Conservation (phyloP, 148 eudicot genomes). For the Talinum fruticosum region DNA sequence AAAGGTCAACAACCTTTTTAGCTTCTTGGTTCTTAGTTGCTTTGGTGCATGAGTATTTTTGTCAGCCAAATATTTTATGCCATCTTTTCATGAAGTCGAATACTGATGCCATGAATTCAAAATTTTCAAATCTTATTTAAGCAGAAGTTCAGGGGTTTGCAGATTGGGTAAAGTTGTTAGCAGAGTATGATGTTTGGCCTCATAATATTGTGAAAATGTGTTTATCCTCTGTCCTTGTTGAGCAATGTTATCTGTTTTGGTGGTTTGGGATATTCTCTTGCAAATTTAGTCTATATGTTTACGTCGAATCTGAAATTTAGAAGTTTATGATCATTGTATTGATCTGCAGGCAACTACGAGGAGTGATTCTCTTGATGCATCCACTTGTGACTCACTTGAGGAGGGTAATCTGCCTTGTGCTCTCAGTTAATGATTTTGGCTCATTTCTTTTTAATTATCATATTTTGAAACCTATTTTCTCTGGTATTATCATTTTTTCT, state of each 20-base stretch:
- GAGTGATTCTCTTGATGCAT: constrained; percentile 30
- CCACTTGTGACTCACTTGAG: constrained; percentile 25
- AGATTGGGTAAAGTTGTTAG: too few relatives aligned
- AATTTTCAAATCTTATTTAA: too few relatives aligned
- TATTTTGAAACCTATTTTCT: constrained; percentile 5
- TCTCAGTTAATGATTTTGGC: background rate
- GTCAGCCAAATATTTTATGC: too few relatives aligned
- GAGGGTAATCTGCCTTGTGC: constrained; percentile 36
- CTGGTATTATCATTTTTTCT: background rate
- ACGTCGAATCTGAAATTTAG: constrained; percentile 56
- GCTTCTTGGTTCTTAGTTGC: too few relatives aligned
- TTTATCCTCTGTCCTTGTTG: background rate
- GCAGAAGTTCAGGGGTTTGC: too few relatives aligned
- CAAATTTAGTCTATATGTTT: constrained; percentile 39
- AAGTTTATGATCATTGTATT: constrained; percentile 46
- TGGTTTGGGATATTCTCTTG: background rate
- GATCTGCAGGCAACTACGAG: constrained; percentile 26
- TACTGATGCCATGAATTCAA: too few relatives aligned
- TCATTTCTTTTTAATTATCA: background rate
- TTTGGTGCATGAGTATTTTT: too few relatives aligned
- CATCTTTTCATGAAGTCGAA: too few relatives aligned
- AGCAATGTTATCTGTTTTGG: background rate
- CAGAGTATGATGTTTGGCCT: too few relatives aligned
- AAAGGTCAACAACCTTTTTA: too few relatives aligned
- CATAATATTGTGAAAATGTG: too few relatives aligned